phyloP scores from a whole-genome alignment of 2,329 filamentous ascomycete species.

The Pseudocercospora cruenta region DNA sequence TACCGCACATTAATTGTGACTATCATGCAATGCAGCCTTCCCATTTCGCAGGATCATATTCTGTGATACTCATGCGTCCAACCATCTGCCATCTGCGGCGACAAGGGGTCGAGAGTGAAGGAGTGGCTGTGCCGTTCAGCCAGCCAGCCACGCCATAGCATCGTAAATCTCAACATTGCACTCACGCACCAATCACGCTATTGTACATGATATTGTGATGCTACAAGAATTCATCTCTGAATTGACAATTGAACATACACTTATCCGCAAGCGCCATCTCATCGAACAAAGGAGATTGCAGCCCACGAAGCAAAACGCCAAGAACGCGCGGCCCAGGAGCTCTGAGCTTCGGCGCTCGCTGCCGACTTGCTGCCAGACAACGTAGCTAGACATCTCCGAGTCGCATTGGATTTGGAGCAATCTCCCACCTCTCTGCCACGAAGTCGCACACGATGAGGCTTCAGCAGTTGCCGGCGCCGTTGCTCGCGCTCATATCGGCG shows the following conservation, averaged over 20 bases:
- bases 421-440: not conserved
- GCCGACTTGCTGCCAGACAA: not conserved
- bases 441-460: slow-evolving; percentile 26
- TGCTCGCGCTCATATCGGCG: slow-evolving; percentile 35
- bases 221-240: no score
- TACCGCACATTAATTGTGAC: not conserved
- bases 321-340: not conserved
- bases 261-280: not conserved
- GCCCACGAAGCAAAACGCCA: not conserved
- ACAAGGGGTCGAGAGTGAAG: not conserved
- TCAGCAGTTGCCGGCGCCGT: slow-evolving; percentile 26
- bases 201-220: no score
- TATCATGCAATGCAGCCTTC: not conserved
- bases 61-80: not conserved
- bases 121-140: not conserved
- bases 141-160: not conserved
- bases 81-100: not conserved
- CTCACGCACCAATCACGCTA: not conserved
- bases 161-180: not conserved
- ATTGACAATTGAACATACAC: not conserved
- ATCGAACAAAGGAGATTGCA: not conserved
- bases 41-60: not conserved
- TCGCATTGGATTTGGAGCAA: slow-evolving; percentile 12
- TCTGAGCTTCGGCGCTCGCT: not conserved
- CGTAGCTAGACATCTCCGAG: not conserved